Conservation (phyloP, 305 asterid species). For the Galium porrigens region DNA sequence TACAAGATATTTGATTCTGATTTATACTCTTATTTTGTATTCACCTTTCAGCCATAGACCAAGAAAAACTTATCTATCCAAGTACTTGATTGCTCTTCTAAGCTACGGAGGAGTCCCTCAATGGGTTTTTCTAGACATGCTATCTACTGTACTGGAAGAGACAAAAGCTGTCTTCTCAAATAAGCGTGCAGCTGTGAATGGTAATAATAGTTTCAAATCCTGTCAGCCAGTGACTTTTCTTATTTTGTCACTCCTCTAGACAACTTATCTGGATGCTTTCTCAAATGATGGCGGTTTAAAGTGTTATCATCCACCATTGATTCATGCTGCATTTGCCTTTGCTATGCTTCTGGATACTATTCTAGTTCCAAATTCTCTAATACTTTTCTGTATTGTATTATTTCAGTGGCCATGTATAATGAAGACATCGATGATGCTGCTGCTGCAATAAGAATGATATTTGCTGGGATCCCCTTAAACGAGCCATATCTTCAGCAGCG, state of each 20-base stretch:
- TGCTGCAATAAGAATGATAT: slow-evolving; percentile 49
- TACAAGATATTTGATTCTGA: neutral
- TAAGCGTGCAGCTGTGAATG: slow-evolving; percentile 52
- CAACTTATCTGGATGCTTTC: neutral
- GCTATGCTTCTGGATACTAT: neutral
- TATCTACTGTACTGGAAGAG: slow-evolving; percentile 40
- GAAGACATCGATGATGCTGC: slow-evolving; percentile 32
- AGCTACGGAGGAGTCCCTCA: slow-evolving; percentile 58
- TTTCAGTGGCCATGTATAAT: slow-evolving; percentile 43
- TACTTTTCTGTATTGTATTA: neutral
- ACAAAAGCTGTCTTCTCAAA: slow-evolving; percentile 33
- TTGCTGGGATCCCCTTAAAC: slow-evolving; percentile 46
- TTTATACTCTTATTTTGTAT: neutral
- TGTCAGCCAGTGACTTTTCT: neutral
- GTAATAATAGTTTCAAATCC: slow-evolving; percentile 21
- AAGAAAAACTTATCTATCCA: slow-evolving; percentile 38
- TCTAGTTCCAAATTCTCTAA: neutral
- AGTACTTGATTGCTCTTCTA: slow-evolving; percentile 49
- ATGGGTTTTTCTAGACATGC: slow-evolving; percentile 41
- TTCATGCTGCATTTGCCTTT: neutral
- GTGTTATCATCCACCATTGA: neutral
- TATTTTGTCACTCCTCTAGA: neutral
- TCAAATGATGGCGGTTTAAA: neutral
- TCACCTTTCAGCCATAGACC: slow-evolving; percentile 43
- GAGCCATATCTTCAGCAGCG: slow-evolving; percentile 66